These are phyloP conservation scores for Scedosporium dehoogii DNA, from an alignment of 2,329 filamentous ascomycete species.

Conservation along the genomic window DNA sequence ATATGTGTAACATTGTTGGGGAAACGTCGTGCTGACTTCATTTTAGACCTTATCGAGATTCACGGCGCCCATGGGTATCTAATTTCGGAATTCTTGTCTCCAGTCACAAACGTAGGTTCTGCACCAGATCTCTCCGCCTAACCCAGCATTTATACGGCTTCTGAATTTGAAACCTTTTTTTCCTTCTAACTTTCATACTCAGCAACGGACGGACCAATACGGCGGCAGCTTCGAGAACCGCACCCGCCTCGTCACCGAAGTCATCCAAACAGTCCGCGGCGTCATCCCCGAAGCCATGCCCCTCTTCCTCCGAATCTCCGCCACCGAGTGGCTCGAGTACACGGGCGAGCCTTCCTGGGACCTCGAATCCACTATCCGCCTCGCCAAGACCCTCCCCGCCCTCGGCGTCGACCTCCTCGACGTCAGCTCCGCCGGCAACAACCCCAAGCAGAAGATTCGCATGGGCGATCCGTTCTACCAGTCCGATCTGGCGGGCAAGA, in stretches of 20 bases:
- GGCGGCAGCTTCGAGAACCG: conserved; percentile 58
- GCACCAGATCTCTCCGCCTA: neutral
- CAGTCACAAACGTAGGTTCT: conserved; percentile 39
- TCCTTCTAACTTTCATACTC: neutral
- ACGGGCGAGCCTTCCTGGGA: conserved; percentile 49
- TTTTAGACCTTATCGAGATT: conserved; percentile 59
- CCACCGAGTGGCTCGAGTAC: conserved; percentile 52
- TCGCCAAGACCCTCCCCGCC: conserved; percentile 59
- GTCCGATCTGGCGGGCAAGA: conserved; percentile 57
- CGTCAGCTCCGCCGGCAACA: conserved; percentile 67
- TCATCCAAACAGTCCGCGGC: conserved; percentile 38
- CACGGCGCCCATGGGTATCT: conserved; percentile 59
- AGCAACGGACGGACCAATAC: conserved; percentile 52
- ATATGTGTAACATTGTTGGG: neutral
- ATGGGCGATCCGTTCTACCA: conserved; percentile 60
- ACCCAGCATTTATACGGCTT: neutral
- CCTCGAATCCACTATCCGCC: conserved; percentile 40
- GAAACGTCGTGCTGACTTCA: neutral
- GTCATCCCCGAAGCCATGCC: conserved; percentile 45
- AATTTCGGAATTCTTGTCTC: conserved; percentile 53
- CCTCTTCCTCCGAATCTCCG: conserved; percentile 49
- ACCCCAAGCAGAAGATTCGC: conserved; percentile 49
- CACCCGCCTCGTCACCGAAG: conserved; percentile 47
- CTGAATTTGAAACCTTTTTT: neutral
- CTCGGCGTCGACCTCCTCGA: conserved; percentile 76